These are phyloP conservation scores for Claviceps quebecensis DNA, from an alignment of 2,329 filamentous ascomycete genomes.

Conservation along the genomic window DNA sequence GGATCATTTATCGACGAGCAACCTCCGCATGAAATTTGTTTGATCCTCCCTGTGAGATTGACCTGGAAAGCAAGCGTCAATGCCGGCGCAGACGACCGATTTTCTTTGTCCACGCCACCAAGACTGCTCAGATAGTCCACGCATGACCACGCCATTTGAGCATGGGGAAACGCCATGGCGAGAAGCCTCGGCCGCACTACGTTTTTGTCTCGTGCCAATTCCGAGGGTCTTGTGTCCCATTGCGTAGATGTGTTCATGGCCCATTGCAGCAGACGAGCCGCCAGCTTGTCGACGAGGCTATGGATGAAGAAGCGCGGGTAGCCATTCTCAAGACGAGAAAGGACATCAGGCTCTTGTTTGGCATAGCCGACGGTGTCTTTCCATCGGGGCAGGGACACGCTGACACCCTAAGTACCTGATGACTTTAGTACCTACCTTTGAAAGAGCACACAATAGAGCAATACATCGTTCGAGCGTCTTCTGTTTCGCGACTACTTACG, in stretches of 20 bases:
- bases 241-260: not conserved
- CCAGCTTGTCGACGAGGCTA: conserved; percentile 11
- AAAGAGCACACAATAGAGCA: not conserved
- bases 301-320: conserved; percentile 17
- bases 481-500: not conserved
- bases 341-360: conserved; percentile 9
- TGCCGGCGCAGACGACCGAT: not conserved
- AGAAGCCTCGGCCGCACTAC: not conserved
- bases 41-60: not conserved
- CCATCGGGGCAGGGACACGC: conserved; percentile 18
- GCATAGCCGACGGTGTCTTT: conserved; percentile 14
- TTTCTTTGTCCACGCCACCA: not conserved
- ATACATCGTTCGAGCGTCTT: too few relatives aligned
- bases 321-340: conserved; percentile 12
- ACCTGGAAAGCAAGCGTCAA: not conserved
- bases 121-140: conserved; percentile 10
- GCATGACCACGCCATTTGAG: conserved; percentile 2
- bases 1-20: not conserved
- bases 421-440: not conserved
- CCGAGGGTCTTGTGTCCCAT: not conserved
- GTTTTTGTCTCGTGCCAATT: not conserved
- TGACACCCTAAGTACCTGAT: conserved; percentile 11
- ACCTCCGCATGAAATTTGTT: not conserved
- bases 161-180: conserved; percentile 9
- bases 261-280: conserved; percentile 10